Base-by-base conservation (phyloP, 495 filamentous ascomycete species). In the Penicillium ochrochloron region DNA sequence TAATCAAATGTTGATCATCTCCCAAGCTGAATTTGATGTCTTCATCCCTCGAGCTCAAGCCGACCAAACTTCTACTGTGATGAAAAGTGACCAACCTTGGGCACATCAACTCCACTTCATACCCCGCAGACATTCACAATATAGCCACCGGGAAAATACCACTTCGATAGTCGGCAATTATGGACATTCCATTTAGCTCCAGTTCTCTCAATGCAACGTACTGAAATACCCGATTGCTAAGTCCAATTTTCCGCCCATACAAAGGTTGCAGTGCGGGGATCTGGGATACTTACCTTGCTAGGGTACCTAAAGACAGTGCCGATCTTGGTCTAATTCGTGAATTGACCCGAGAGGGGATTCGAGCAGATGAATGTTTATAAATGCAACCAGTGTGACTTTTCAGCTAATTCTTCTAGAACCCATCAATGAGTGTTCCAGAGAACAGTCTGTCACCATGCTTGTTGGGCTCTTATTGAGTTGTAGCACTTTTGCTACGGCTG, bases 171-270 rank as follows among this genome's bases (percentile, higher is more conserved):
- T 52, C 48, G 48, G 48, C 12, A 15, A 52, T 31, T 15, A 29
- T 15, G 25, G 8, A 17, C 2, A 31, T 6, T 6, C 4, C 15
- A 52, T n/a, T 8, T 8, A 31, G 12, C 25, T 29, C 29, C 48
- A 52, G n/a, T 5, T 0, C 6, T 52, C 27, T 31, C 25, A 12
- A 52, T 52, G 48, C 48, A 52, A 52, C 48, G 48, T 29, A 27
- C 11, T n/a, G 23, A 52, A 52, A 52, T 52, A 52, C 48, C 48
- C 48, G 48, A 52, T 8, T n/a, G 15, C 48, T 52, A 31, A n/a
- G 48, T 5, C 5, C 31, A 52, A 31, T 52, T 52, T 52, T 52
- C 48, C 48, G 48, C 25, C 25, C 25, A 31, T 29, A 52, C 23
- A 52, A 29, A 52, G 17, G 11, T 11, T 48, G 25, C 48, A 52